phyloP scores from a whole-genome alignment of 768 basidiomycete genomes.

The Boletales sp. region DNA sequence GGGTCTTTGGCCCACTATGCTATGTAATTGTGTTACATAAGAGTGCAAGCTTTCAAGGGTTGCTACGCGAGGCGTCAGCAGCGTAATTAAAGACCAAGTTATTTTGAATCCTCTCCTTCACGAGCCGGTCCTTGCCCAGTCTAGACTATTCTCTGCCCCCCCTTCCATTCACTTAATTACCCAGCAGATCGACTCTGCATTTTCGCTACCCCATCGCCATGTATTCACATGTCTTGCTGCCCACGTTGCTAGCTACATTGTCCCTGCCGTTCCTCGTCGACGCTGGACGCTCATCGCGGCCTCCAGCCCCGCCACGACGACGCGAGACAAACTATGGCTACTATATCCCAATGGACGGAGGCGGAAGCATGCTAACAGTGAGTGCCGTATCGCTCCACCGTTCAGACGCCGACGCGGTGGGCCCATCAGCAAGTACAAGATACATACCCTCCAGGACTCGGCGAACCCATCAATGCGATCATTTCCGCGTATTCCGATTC shows the following conservation, averaged over 20 bases:
- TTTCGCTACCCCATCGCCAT: conserved; percentile 2
- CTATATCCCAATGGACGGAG: conserved; percentile 49
- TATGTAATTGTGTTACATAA: too few species aligned
- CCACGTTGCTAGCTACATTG: conserved; percentile 7
- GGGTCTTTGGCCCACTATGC: too few species aligned
- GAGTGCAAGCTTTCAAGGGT: too few species aligned
- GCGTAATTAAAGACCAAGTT: background rate
- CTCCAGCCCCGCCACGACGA: conserved; percentile 12
- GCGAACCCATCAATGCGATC: conserved; percentile 85
- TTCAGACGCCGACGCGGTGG: background rate
- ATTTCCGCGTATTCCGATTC: conserved; percentile 73
- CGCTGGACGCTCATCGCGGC: background rate
- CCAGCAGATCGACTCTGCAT: background rate
- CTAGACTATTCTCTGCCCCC: background rate
- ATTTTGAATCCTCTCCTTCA: conserved; percentile 3
- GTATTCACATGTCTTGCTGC: background rate
- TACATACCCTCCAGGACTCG: conserved; percentile 69
- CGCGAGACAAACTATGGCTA: conserved; percentile 44
- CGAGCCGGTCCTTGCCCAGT: conserved; percentile 1
- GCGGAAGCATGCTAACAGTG: conserved; percentile 74
- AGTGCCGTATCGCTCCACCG: conserved; percentile 20
- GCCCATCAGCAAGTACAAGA: conserved; percentile 46
- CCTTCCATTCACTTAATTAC: background rate
- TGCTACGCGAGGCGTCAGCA: too few species aligned
- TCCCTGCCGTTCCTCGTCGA: conserved; percentile 10